These are phyloP conservation scores for Aspergillus panamensis DNA, from an alignment of 495 filamentous ascomycete species.

Conservation along the genomic window DNA sequence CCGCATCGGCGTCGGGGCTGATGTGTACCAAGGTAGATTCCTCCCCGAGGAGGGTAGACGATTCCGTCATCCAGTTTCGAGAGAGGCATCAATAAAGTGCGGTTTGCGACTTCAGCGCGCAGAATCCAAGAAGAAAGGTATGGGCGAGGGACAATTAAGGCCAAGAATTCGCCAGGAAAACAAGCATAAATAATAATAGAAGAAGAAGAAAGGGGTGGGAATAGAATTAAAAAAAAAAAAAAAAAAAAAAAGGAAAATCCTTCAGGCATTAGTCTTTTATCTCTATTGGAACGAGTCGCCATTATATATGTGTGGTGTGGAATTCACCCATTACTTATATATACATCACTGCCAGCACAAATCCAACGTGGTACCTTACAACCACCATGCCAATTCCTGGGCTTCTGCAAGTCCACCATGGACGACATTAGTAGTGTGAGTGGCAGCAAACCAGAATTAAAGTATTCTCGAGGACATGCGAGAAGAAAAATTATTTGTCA, in stretches of 20 bases:
- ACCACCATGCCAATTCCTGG: constrained; percentile 4
- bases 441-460: not conserved
- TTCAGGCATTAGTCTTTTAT: not conserved
- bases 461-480: not conserved
- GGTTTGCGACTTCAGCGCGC: constrained; percentile 3
- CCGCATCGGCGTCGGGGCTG: not conserved
- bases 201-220: not conserved
- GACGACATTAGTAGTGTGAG: not conserved
- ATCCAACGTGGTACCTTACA: constrained; percentile 24
- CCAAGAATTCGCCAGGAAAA: not conserved
- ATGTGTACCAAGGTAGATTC: not conserved
- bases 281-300: not conserved
- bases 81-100: not conserved
- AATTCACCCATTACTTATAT: not conserved
- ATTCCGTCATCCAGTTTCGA: not conserved
- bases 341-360: constrained; percentile 18
- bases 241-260: not conserved
- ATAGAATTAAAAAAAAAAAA: no score
- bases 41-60: not conserved
- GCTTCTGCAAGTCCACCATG: constrained; percentile 7
- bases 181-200: constrained; percentile 2
- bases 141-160: not conserved
- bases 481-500: not conserved
- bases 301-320: not conserved
- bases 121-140: not conserved